Conservation (phyloP, 208 protist genomes). For the Leishmania braziliensis region DNA sequence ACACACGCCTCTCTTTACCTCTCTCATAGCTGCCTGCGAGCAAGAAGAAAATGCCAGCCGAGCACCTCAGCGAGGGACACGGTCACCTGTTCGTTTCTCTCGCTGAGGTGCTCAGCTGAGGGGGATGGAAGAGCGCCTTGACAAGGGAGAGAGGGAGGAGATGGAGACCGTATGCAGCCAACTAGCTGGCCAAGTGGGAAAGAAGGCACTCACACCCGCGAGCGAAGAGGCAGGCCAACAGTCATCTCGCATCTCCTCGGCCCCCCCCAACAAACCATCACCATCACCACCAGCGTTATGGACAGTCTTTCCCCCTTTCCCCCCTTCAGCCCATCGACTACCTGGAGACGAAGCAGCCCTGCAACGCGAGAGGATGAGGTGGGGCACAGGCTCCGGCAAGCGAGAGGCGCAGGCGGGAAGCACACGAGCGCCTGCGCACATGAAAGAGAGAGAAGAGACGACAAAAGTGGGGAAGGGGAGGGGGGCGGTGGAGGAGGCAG, state of each 20-base stretch:
- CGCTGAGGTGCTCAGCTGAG: not conserved
- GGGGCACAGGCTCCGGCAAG: not conserved
- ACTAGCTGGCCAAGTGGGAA: too few species aligned
- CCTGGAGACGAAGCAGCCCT: not conserved
- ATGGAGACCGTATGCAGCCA: too few species aligned
- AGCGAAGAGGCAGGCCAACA: not conserved
- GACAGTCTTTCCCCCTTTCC: not conserved
- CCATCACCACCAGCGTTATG: not conserved
- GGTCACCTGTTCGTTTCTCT: too few species aligned
- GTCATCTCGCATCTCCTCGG: not conserved
- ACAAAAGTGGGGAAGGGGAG: not conserved
- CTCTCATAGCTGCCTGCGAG: not conserved
- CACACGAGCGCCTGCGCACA: not conserved
- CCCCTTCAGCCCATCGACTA: not conserved
- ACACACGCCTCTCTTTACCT: not conserved
- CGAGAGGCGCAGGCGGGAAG: not conserved
- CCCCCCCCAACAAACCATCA: not conserved
- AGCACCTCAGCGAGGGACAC: not conserved
- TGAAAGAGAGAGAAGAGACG: not conserved
- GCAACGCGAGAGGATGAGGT: not conserved
- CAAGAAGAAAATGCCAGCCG: not conserved
- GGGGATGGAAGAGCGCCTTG: too few species aligned
- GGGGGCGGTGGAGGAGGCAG: too few species aligned
- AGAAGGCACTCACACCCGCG: not conserved
- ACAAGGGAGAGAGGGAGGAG: too few species aligned